A percentile compares a stretch with the other conserved stretches of the same genome.
Evolutionary conservation across 495 filamentous ascomycete genomes (phyloP).

Genomic region (Aspergillus sclerotioniger): DNA sequence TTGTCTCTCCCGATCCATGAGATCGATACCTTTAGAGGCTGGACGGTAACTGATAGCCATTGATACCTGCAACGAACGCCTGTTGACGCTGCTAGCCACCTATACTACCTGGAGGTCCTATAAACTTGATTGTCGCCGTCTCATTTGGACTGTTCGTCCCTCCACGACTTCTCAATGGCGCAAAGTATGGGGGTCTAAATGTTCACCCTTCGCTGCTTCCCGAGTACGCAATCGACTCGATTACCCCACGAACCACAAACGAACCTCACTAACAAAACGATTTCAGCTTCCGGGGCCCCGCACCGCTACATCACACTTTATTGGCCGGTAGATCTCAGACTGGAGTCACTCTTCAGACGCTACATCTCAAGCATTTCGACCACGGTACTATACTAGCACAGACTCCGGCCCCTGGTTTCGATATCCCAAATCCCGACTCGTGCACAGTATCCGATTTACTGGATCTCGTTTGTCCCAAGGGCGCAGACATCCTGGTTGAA

Average conservation of each 20-base stretch:
- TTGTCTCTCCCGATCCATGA: slow-evolving; percentile 69
- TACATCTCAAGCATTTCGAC: slow-evolving; percentile 74
- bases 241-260: neutral
- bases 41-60: slow-evolving; percentile 54
- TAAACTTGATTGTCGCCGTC: slow-evolving; percentile 89
- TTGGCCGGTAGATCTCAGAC: slow-evolving; percentile 54
- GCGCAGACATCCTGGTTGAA: slow-evolving; percentile 60
- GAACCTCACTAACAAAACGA: slow-evolving; percentile 8
- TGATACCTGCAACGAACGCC: neutral
- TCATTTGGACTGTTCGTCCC: slow-evolving; percentile 93
- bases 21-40: slow-evolving; percentile 76
- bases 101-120: slow-evolving; percentile 42
- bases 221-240: slow-evolving; percentile 50
- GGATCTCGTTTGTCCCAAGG: slow-evolving; percentile 41
- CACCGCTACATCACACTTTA: slow-evolving; percentile 77
- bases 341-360: slow-evolving; percentile 80
- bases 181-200: slow-evolving; percentile 85
- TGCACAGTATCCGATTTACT: slow-evolving; percentile 44
- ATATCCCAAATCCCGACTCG: slow-evolving; percentile 43
- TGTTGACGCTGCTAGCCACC: slow-evolving; percentile 52
- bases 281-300: slow-evolving; percentile 66
- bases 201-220: slow-evolving; percentile 93
- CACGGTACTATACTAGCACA: slow-evolving; percentile 71
- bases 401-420: slow-evolving; percentile 53
- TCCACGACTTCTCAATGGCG: slow-evolving; percentile 61